Evolutionary conservation across 148 eudicot genomes (phyloP), one percentile per base, ranked within the genome.

Genomic region (Bassia scoparia): DNA sequence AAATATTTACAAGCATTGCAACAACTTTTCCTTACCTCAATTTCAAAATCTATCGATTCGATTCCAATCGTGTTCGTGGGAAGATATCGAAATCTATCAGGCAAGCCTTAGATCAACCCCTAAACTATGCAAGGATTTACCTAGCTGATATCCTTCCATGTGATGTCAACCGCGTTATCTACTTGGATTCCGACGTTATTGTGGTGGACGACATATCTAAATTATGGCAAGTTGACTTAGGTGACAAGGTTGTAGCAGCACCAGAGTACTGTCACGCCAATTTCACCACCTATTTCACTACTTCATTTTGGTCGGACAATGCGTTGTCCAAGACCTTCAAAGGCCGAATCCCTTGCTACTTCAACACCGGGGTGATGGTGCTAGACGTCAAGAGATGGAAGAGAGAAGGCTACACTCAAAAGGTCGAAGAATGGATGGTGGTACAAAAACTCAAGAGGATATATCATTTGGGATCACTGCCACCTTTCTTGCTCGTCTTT

Each of bases 191-290:
- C 0, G 89, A 86, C 12, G 79, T 83, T 20, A 86, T 86, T 61
- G 86, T 86, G 5, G 89, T 86, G 6, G 89, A 86, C 23, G 87
- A 86, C 33, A 86, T 86, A 34, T 46, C 82, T 0, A 86, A 80
- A 70, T 68, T 86, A 3, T 86, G 87, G 87, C 55, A 53, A 48
- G 89, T 86, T 6, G 70, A 86, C 55, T 77, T 86, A 26, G 85
- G 78, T 23, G 79, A 70, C 0, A 84, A 80, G n/a, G 89, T 82
- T 0, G 76, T 86, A 1, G 89, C 84, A 1, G 89, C 89, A 63
- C 89, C 89, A 0, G 87, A 86, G 54, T 86, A 86, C 23, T 86
- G 87, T 73, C 89, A 81, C 29, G 80, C 89, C 23, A 86, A 86
- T 69, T 83, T 86, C 61, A 86, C 89, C 0, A 62, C 59, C 4